Evolutionary conservation across 2,329 filamentous ascomycete species (phyloP).

Genomic region (Diaporthe helianthi): DNA sequence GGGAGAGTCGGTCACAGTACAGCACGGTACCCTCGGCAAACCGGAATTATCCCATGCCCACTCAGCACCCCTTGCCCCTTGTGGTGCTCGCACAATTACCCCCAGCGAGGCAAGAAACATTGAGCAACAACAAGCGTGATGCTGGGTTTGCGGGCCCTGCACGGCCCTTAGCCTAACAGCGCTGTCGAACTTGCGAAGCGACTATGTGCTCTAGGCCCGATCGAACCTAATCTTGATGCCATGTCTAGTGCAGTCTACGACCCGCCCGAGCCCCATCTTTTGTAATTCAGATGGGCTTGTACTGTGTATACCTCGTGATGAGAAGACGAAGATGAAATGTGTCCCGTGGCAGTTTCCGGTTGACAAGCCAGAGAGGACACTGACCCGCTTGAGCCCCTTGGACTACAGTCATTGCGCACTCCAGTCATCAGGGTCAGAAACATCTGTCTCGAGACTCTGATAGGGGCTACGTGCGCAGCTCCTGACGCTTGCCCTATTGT

Average conservation of each 20-base stretch:
- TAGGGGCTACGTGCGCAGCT: neutral
- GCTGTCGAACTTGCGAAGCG: slow-evolving; percentile 2
- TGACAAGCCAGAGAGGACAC: neutral
- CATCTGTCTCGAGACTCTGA: neutral
- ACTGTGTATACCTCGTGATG: slow-evolving; percentile 17
- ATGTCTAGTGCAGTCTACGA: slow-evolving; percentile 8
- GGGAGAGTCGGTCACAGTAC: neutral
- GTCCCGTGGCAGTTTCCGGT: neutral
- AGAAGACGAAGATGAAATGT: slow-evolving; percentile 5
- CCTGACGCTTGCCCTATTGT: slow-evolving; percentile 9
- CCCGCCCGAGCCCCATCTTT: slow-evolving; percentile 12
- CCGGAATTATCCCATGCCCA: neutral
- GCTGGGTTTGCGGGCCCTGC: neutral
- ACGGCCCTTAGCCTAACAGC: neutral
- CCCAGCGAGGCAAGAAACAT: neutral
- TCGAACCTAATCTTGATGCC: slow-evolving; percentile 26
- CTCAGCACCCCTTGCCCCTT: slow-evolving; percentile 5
- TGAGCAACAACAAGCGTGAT: neutral
- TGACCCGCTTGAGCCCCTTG: slow-evolving; percentile 15
- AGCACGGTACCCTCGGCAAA: slow-evolving; percentile 4
- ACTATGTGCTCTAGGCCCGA: slow-evolving; percentile 2
- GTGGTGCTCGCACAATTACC: slow-evolving; percentile 3
- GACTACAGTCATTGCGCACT: slow-evolving; percentile 3
- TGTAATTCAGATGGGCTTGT: slow-evolving; percentile 15
- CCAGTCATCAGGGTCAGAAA: too few species aligned